Evolutionary conservation across 2,329 filamentous ascomycete species (phyloP), one percentile per base, ranked within the genome.

Genomic region (Fusarium sambucinum): DNA sequence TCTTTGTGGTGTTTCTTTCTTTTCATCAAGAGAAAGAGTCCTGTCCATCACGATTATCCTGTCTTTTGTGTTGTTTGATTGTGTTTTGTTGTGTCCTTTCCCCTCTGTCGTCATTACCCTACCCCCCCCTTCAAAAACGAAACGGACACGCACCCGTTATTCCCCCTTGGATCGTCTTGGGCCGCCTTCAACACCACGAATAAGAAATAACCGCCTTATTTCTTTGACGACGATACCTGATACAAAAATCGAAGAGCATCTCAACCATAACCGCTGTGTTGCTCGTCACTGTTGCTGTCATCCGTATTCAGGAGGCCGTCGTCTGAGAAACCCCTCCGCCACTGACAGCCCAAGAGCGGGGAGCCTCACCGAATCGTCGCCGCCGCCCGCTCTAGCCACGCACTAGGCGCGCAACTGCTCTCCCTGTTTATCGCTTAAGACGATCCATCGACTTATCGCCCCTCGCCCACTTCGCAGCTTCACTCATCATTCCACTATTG

Each of bases 71-170:
- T 61, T 61, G 45, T 62, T 62, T 63, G 61, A 30, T 55, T 65
- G 59, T 62, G 38, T 48, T 51, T 51, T 73, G 61, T 73, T 74
- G 63, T 68, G 69, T 65, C 75, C 73, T 74, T 72, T 69, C 72
- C 74, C 76, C 77, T 76, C 78, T 80, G 77, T 80, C 79, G 78
- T 80, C 79, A 81, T 81, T 78, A 73, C 73, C 74, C n/a, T n/a
- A n/a, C n/a, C n/a, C n/a, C n/a, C 71, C 69, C 73, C 73, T 67
- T 73, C 62, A 54, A 63, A 51, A 62, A 60, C 61, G 58, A 67
- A 65, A 63, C 65, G 64, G 68, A 65, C 70, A 72, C 70, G 65
- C 72, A 72, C 59, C 63, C 57, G 72, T 61, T 59, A 53, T 44
- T 21, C 35, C 53, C 64, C 64, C 51, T 68, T 63, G 59, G 51